A percentile compares a stretch with the other conserved stretches of the same genome.
These are phyloP conservation scores for Paxillus rubicundulus DNA, from an alignment of 768 basidiomycete species.

Conservation along the genomic window DNA sequence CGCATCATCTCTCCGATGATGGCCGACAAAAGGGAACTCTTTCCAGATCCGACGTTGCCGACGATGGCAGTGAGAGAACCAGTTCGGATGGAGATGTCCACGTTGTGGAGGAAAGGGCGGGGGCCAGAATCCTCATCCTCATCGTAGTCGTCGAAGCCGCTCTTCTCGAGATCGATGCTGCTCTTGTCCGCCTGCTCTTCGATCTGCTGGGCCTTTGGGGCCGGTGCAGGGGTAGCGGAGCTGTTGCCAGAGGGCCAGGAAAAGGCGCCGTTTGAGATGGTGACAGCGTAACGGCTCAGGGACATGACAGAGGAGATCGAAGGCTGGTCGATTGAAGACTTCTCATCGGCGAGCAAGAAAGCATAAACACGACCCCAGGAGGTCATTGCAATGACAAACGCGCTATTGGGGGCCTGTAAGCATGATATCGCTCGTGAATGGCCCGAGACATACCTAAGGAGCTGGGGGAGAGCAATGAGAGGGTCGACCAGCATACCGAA, in stretches of 20 bases:
- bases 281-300: slow-evolving; percentile 19
- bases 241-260: slow-evolving; percentile 22
- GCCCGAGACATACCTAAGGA: slow-evolving; percentile 20
- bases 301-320: slow-evolving; percentile 1
- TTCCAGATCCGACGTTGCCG: slow-evolving; percentile 27
- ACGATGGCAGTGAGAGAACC: slow-evolving; percentile 28
- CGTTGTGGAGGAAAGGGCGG: slow-evolving; percentile 17
- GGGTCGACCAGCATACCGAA: slow-evolving; percentile 33
- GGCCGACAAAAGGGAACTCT: slow-evolving; percentile 30
- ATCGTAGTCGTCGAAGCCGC: background rate
- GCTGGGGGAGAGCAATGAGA: slow-evolving; percentile 27
- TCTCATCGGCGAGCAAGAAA: slow-evolving; percentile 28
- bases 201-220: background rate
- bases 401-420: slow-evolving; percentile 11
- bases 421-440: background rate
- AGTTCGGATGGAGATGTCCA: slow-evolving; percentile 18
- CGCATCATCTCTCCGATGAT: slow-evolving; percentile 30
- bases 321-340: slow-evolving; percentile 2
- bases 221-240: background rate
- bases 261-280: slow-evolving; percentile 19
- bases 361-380: slow-evolving; percentile 30
- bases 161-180: slow-evolving; percentile 10
- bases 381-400: slow-evolving; percentile 21
- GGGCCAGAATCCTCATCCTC: slow-evolving; percentile 5
- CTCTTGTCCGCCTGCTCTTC: slow-evolving; percentile 5